Conservation (phyloP, 441 rosid genomes). For the Hura crepitans region DNA sequence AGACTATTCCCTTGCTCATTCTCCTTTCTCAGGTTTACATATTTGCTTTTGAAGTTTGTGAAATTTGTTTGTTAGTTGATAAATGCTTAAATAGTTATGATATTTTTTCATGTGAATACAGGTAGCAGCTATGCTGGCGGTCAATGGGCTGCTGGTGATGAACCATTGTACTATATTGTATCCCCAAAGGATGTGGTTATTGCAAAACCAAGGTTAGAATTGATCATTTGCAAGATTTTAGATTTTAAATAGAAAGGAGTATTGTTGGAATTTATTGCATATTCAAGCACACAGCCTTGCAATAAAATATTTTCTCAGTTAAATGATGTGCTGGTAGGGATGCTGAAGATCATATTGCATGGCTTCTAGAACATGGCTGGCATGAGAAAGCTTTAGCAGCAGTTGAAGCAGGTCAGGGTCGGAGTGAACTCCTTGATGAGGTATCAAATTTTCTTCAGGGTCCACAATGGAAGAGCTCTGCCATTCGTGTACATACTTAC, state of each 20-base stretch:
- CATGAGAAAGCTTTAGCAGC: constrained; percentile 99
- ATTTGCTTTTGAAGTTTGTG: constrained; percentile 26
- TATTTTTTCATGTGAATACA: constrained; percentile 34
- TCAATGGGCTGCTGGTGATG: constrained; percentile 99
- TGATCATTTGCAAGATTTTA: constrained; percentile 17
- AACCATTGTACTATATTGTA: constrained; percentile 84
- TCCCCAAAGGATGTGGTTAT: constrained; percentile 99
- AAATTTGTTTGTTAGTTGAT: constrained; percentile 22
- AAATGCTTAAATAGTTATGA: constrained; percentile 25
- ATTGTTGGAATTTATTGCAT: neutral
- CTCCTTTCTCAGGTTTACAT: constrained; percentile 88
- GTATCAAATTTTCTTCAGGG: constrained; percentile 28
- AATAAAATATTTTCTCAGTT: neutral
- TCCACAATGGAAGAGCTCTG: neutral
- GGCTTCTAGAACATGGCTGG: constrained; percentile 98
- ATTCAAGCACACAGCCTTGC: neutral
- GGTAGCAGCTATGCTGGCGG: constrained; percentile 99
- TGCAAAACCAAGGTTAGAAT: constrained; percentile 89
- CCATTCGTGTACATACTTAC: too few relatives aligned
- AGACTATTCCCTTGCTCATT: constrained; percentile 94
- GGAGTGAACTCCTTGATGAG: constrained; percentile 91
- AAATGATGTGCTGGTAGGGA: constrained; percentile 48
- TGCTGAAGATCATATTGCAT: constrained; percentile 95
- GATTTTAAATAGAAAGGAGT: constrained; percentile 4
- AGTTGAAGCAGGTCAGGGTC: constrained; percentile 95